A percentile compares a stretch with the other conserved stretches of the same genome.
Evolutionary conservation across 2,329 filamentous ascomycete genomes (phyloP).

Genomic region (Dactylellina leptospora): DNA sequence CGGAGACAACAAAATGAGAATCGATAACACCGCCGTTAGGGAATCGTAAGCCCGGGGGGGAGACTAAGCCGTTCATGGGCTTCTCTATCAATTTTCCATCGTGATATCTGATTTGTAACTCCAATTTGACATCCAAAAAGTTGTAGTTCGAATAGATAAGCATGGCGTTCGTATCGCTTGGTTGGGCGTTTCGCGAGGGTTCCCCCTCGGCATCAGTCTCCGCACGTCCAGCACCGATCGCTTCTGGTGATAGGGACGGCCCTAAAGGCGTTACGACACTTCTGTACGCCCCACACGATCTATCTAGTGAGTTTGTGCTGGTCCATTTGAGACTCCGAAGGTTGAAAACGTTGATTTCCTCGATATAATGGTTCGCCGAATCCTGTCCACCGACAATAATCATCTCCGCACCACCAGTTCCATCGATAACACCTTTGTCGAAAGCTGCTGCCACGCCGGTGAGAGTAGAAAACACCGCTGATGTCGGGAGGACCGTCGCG

Average conservation of each 20-base stretch:
- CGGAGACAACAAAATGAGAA: conserved; percentile 95
- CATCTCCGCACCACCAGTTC: conserved; percentile 93
- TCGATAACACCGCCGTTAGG: conserved; percentile 96
- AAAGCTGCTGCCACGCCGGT: conserved; percentile 69
- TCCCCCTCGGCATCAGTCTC: conserved; percentile 60
- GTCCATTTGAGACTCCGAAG: conserved; percentile 95
- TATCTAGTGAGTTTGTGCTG: conserved; percentile 82
- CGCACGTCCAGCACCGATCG: conserved; percentile 61
- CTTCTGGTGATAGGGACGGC: conserved; percentile 60
- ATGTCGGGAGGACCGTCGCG: conserved; percentile 88
- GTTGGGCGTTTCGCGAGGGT: conserved; percentile 28
- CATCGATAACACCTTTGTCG: conserved; percentile 86
- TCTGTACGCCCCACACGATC: conserved; percentile 94
- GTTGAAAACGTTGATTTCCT: conserved; percentile 98
- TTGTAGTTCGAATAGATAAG: conserved; percentile 99
- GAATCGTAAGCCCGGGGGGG: conserved; percentile 90
- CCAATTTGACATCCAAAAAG: conserved; percentile 94
- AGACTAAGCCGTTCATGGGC: conserved; percentile 84
- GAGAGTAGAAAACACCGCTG: conserved; percentile 83
- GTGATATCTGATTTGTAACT: conserved; percentile 84
- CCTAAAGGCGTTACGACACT: conserved; percentile 87
- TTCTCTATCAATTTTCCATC: conserved; percentile 87
- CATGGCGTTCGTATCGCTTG: conserved; percentile 67
- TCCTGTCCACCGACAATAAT: conserved; percentile 96
- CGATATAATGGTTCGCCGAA: conserved; percentile 97